Evolutionary conservation across 352 stramenopile genomes (phyloP).

Genomic region (Stephanocyclus meneghinianus): DNA sequence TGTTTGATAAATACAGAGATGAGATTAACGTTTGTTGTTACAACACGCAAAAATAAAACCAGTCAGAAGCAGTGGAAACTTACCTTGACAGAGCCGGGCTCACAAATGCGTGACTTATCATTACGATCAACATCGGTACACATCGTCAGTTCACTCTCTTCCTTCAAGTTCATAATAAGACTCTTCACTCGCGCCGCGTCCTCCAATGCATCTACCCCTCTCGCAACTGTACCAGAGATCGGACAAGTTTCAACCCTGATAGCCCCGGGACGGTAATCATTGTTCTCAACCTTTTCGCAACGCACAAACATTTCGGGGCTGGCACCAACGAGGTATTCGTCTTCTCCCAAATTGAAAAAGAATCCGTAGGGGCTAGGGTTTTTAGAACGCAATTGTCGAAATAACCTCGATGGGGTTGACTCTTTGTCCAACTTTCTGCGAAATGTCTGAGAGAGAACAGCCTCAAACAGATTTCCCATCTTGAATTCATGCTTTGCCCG

Average conservation of each 20-base stretch:
- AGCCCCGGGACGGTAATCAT: constrained; percentile 75
- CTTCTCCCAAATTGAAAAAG: constrained; percentile 86
- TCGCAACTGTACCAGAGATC: constrained; percentile 87
- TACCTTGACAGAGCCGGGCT: constrained; percentile 84
- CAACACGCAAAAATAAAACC: background rate
- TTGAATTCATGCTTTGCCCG: constrained; percentile 85
- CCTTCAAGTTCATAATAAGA: constrained; percentile 87
- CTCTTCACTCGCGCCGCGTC: constrained; percentile 84
- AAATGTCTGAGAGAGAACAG: constrained; percentile 88
- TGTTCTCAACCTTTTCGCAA: constrained; percentile 81
- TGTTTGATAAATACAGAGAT: too few relatives aligned
- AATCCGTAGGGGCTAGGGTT: constrained; percentile 89
- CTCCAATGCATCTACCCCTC: constrained; percentile 85
- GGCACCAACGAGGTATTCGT: constrained; percentile 86
- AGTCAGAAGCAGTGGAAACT: background rate
- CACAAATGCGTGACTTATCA: constrained; percentile 85
- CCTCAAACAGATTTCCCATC: constrained; percentile 88
- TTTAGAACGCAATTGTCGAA: constrained; percentile 76
- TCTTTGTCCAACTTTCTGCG: constrained; percentile 68
- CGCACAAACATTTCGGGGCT: constrained; percentile 90
- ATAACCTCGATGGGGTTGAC: constrained; percentile 73
- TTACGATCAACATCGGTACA: constrained; percentile 88
- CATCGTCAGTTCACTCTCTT: constrained; percentile 89
- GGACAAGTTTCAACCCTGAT: constrained; percentile 87
- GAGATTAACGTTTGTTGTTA: background rate